Conservation (phyloP, 768 basidiomycete genomes). For the Tricholoma hemisulphureum region DNA sequence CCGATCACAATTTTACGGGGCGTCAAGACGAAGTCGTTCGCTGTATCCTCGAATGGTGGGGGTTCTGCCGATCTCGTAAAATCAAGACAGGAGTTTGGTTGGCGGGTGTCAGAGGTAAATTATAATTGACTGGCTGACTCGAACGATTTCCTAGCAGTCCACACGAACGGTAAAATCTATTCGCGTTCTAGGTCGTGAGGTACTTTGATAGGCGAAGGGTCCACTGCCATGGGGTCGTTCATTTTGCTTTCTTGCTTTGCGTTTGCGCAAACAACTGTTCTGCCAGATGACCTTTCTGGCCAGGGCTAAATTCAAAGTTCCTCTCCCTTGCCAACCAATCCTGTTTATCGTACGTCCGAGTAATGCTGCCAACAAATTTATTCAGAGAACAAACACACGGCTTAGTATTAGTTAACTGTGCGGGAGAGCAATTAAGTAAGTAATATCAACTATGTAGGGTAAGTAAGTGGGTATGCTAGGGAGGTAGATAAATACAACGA, state of each 20-base stretch:
- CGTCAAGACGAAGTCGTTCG: slow-evolving; percentile 67
- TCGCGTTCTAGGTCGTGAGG: no score
- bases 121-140: slow-evolving; percentile 28
- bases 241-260: no score
- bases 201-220: background rate
- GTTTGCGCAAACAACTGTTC: no score
- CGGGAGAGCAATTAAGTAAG: background rate
- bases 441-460: background rate
- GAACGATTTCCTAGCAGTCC: no score
- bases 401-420: background rate
- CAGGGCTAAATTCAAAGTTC: no score
- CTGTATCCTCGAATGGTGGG: slow-evolving; percentile 69
- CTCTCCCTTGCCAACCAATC: no score
- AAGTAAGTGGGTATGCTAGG: background rate
- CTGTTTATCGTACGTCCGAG: no score
- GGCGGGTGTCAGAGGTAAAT: slow-evolving; percentile 50
- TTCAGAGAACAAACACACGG: no score
- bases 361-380: no score
- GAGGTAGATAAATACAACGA: background rate
- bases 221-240: no score
- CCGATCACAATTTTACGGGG: slow-evolving; percentile 78
- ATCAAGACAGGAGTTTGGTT: slow-evolving; percentile 65
- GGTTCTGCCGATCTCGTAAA: slow-evolving; percentile 40
- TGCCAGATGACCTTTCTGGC: no score
- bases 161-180: no score